phyloP scores from a whole-genome alignment of 2,329 filamentous ascomycete genomes.

The Chalaropsis thielavioides region DNA sequence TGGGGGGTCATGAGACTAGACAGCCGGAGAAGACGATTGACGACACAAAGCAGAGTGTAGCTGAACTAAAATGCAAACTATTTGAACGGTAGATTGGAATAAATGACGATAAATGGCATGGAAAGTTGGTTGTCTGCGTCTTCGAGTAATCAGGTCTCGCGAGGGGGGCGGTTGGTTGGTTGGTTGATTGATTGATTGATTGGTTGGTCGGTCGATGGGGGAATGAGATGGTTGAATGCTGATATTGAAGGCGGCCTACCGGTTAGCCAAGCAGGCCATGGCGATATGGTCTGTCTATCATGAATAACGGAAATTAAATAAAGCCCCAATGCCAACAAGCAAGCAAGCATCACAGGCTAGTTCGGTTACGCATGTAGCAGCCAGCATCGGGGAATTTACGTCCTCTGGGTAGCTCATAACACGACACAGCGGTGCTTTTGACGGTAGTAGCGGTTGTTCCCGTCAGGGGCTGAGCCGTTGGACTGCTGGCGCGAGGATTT shows the following conservation, averaged over 20 bases:
- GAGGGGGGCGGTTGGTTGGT: neutral
- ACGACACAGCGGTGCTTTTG: slow-evolving; percentile 26
- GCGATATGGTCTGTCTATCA: no score
- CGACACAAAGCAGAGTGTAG: neutral
- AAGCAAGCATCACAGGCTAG: neutral
- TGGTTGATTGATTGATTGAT: neutral
- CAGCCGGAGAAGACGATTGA: neutral
- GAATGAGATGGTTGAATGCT: neutral
- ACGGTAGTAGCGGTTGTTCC: slow-evolving; percentile 24
- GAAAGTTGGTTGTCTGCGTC: neutral
- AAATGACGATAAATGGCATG: neutral
- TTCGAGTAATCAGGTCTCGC: neutral
- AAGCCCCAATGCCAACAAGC: neutral
- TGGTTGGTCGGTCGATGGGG: neutral
- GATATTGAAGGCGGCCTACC: neutral
- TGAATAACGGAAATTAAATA: neutral
- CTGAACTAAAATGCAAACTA: neutral
- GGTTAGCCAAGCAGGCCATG: neutral
- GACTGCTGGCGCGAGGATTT: slow-evolving; percentile 19
- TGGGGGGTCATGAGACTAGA: neutral
- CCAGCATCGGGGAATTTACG: neutral
- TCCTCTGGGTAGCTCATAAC: slow-evolving; percentile 24
- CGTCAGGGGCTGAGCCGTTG: slow-evolving; percentile 14
- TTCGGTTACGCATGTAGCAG: neutral
- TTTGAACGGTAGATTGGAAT: neutral